These are phyloP conservation scores for Chenopodium formosanum DNA, from an alignment of 148 eudicot genomes.

Conservation along the genomic window DNA sequence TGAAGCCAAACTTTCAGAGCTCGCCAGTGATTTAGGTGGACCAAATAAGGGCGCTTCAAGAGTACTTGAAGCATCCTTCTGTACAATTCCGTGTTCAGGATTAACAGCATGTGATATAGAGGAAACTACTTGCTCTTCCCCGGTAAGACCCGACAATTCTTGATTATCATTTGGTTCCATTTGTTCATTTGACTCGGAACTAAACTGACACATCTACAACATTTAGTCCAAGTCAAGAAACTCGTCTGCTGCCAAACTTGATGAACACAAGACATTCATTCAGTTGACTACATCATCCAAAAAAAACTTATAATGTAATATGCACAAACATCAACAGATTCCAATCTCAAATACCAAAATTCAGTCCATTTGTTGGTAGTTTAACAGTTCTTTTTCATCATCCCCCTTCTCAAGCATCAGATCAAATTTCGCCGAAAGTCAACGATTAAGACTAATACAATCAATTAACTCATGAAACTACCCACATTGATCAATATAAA, in stretches of 20 bases:
- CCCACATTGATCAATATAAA: neutral
- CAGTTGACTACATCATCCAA: conserved; percentile 16
- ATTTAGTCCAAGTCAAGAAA: conserved; percentile 16
- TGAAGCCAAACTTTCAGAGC: conserved; percentile 53
- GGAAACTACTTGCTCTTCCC: conserved; percentile 22
- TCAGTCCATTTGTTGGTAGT: neutral
- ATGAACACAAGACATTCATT: conserved; percentile 16
- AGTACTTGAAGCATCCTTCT: conserved; percentile 36
- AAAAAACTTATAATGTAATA: neutral
- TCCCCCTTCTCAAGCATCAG: neutral
- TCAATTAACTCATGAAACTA: neutral
- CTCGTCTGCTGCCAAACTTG: conserved; percentile 8
- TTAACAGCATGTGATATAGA: conserved; percentile 29
- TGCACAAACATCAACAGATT: neutral
- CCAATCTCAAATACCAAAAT: neutral
- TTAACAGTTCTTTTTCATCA: neutral
- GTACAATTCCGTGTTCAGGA: conserved; percentile 24
- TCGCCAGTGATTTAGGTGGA: conserved; percentile 41
- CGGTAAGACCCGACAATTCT: conserved; percentile 17
- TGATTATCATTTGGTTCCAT: conserved; percentile 43
- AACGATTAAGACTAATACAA: conserved; percentile 5
- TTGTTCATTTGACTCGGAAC: conserved; percentile 34
- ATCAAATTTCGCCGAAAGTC: neutral
- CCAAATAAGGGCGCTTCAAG: conserved; percentile 24
- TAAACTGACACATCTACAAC: conserved; percentile 43